Conservation (phyloP, 495 filamentous ascomycete species). For the Platismatia glauca region DNA sequence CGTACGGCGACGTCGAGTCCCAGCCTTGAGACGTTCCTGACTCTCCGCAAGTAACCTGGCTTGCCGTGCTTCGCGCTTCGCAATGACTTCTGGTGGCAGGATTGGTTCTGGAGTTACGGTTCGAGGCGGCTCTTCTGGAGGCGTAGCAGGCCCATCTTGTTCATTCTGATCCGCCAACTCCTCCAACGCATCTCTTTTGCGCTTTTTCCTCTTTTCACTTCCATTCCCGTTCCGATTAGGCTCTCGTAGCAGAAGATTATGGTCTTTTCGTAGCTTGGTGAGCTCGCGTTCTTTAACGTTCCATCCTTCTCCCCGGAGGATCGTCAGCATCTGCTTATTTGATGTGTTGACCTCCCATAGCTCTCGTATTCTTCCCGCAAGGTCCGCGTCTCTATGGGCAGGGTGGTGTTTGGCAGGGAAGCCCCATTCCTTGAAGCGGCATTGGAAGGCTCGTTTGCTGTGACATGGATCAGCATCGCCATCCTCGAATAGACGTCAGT, state of each 20-base stretch:
- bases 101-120: conserved; percentile 27
- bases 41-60: conserved; percentile 53
- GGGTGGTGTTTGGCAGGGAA: conserved; percentile 68
- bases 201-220: conserved; percentile 23
- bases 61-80: conserved; percentile 47
- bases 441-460: conserved; percentile 67
- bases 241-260: conserved; percentile 55
- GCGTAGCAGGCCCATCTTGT: conserved; percentile 25
- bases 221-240: conserved; percentile 42
- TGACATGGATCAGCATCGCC: not conserved
- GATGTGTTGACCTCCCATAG: conserved; percentile 66
- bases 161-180: conserved; percentile 37
- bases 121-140: conserved; percentile 5
- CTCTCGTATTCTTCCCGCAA: conserved; percentile 60
- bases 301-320: conserved; percentile 61
- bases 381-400: conserved; percentile 53
- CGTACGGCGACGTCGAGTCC: conserved; percentile 66
- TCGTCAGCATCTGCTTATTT: conserved; percentile 64
- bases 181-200: conserved; percentile 37
- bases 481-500: not conserved
- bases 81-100: conserved; percentile 44
- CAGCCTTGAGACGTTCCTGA: conserved; percentile 51
- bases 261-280: conserved; percentile 53
- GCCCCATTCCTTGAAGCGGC: conserved; percentile 66
- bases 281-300: conserved; percentile 61